Base-by-base conservation (phyloP, 139 green algal genomes). In the Parachlorella kessleri region DNA sequence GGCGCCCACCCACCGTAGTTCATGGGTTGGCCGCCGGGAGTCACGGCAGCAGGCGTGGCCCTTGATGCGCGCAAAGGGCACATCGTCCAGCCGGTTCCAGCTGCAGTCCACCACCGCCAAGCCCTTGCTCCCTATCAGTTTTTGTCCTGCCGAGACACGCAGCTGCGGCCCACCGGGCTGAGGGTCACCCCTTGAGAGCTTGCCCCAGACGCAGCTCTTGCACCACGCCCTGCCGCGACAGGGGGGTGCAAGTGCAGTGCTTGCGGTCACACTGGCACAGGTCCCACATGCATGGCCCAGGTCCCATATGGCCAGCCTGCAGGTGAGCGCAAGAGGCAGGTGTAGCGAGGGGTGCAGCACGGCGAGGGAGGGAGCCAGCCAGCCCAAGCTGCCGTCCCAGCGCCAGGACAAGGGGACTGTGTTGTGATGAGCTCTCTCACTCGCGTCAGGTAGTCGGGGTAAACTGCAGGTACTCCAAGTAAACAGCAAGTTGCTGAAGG, bases 71-170 rank as follows among this genome's bases (percentile, higher is more conserved):
- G n/a, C n/a, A n/a, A 98, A 99, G 6, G 96, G 96, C 28, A 99
- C 96, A 24, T 98, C 94, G 26, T 98, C 95, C 66, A 99, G 89
- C n/a, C 87, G 78, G 69, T 97, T 97, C 95, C 97, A 99, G 1
- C 94, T 98, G 87, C 97, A 99, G 89, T 99, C 96, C 80, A 99
- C 96, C 26, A 99, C 97, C 4, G 93, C 94, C n/a, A 99, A 82
- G 2, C 97, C 97, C 74, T 94, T 91, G 26, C 53, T 64, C 0
- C 53, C 66, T 2, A 99, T 87, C 2, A 98, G 83, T 87, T 80
- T 24, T 79, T 86, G 83, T 99, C 97, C 55, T 95, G 85, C 1
- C 55, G 33, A 0, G 93, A 98, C 4, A 98, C 91, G 72, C 82
- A 91, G 36, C 64, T 79, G 42, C 42, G 83, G 37, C 92, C 93